Conservation (phyloP, 306 rosid genomes). For the barrel medic (Medicago truncatula) region DNA sequence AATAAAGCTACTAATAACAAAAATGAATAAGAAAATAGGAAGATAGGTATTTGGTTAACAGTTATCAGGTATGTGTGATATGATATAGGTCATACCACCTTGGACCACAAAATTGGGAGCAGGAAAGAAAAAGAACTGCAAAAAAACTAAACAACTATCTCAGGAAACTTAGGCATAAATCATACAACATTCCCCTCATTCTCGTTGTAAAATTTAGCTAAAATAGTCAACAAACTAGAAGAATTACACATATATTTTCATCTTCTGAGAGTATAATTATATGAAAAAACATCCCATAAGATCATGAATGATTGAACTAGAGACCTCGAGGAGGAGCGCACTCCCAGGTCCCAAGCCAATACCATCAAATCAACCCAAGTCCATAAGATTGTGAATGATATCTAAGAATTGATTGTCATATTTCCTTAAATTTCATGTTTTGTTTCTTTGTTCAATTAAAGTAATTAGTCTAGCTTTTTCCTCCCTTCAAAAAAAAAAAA, state of each 20-base stretch:
- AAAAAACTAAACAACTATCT: constrained; percentile 13
- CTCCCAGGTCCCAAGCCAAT: no score
- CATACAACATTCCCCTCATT: constrained; percentile 2
- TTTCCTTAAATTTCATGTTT: neutral
- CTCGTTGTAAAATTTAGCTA: constrained; percentile 8
- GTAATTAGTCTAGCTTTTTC: neutral
- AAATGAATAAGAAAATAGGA: constrained; percentile 7
- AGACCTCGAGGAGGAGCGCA: no score
- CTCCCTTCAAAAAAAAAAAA: no score
- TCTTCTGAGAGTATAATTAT: constrained; percentile 4
- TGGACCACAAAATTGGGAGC: neutral
- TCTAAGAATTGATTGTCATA: neutral
- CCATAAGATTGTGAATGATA: neutral
- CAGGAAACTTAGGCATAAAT: constrained; percentile 12
- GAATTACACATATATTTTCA: neutral
- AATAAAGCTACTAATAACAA: constrained; percentile 4
- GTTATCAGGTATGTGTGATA: neutral
- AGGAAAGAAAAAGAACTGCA: neutral
- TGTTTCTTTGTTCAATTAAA: neutral
- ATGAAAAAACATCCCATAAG: neutral
- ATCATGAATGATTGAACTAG: no score
- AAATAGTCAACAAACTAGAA: neutral
- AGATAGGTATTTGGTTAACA: neutral
- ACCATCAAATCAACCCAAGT: no score
- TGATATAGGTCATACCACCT: constrained; percentile 1